A percentile compares a stretch with the other conserved stretches of the same genome.
Conservation (phyloP, 352 stramenopile genomes). For the Globisporangium viniferum region DNA sequence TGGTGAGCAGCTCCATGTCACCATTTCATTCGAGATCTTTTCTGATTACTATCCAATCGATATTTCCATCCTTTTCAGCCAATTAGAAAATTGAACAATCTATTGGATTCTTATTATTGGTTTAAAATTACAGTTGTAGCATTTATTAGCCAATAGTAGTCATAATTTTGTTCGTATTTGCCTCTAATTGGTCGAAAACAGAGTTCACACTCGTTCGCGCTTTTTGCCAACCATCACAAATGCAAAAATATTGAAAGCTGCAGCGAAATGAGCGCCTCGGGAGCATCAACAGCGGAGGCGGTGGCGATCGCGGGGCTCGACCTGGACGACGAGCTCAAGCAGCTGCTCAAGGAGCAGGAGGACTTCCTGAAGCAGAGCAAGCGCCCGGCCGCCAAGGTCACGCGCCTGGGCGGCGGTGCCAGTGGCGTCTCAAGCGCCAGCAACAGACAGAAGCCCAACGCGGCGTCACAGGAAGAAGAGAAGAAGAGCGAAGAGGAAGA, state of each 20-base stretch:
- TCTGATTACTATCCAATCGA: not conserved
- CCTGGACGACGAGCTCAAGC: slow-evolving; percentile 74
- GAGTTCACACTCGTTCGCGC: not conserved
- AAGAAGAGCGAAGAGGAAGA: slow-evolving; percentile 8
- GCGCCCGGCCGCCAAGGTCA: slow-evolving; percentile 56
- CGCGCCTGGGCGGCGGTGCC: slow-evolving; percentile 18
- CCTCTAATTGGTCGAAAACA: not conserved
- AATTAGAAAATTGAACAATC: not conserved
- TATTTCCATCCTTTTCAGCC: not conserved
- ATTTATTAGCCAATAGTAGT: not conserved
- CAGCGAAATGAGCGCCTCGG: not conserved
- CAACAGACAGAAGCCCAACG: not conserved
- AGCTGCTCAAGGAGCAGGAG: slow-evolving; percentile 81
- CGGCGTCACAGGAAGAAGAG: not conserved
- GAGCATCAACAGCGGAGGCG: not conserved
- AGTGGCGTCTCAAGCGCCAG: slow-evolving; percentile 1
- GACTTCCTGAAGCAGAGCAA: slow-evolving; percentile 64
- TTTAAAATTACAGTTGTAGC: not conserved
- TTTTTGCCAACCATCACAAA: not conserved
- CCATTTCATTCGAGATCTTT: not conserved
- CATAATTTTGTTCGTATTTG: not conserved
- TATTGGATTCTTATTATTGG: too few species aligned
- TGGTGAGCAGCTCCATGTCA: not conserved
- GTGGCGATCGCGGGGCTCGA: slow-evolving; percentile 30
- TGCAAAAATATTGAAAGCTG: not conserved